Base-by-base conservation (phyloP, 2,329 filamentous ascomycete species). In the Hypoxylon sp. region DNA sequence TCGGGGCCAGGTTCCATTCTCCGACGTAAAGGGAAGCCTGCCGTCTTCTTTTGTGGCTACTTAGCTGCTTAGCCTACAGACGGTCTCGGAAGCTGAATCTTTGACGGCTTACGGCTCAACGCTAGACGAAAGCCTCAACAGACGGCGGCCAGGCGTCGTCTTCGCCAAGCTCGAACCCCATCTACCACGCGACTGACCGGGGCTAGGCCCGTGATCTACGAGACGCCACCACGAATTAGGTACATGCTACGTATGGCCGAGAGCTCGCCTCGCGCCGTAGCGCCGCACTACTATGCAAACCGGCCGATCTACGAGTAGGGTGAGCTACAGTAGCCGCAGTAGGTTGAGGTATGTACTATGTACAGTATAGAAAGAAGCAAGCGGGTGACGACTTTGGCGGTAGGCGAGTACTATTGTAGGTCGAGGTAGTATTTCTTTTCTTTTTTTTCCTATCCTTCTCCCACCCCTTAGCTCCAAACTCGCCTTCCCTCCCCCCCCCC, bases 121-220 rank as follows among this genome's bases (percentile, higher is more conserved):
- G n/a, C n/a, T n/a, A n/a, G 15, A 31, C 4, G 29, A 47, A 63
- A 57, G 48, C 62, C 55, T 57, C 58, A 10, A n/a, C n/a, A 64
- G 37, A 58, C 54, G 53, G 15, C 3, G 3, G 13, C 52, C 51
- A 49, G 58, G 51, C 46, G 51, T 57, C n/a, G n/a, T n/a, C n/a
- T n/a, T 57, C 15, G 62, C 62, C 62, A 64, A 64, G 62, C 53
- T 31, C 29, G 29, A 47, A 62, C 59, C 55, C 62, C 62, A 64
- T 64, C 53, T 64, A 54, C 62, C 62, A 64, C 62, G 62, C 62
- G 62, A 64, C 53, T 50, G 49, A 62, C 62, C 45, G 60, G 58
- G 62, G 59, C 58, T 48, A 58, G 59, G 41, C 53, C 48, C 21
- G 43, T 59, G 61, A 63, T 63, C 61, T 61, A 61, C 61, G 29